phyloP scores from a whole-genome alignment of 2,329 filamentous ascomycete species.

The Hymenoscyphus fructigenus region DNA sequence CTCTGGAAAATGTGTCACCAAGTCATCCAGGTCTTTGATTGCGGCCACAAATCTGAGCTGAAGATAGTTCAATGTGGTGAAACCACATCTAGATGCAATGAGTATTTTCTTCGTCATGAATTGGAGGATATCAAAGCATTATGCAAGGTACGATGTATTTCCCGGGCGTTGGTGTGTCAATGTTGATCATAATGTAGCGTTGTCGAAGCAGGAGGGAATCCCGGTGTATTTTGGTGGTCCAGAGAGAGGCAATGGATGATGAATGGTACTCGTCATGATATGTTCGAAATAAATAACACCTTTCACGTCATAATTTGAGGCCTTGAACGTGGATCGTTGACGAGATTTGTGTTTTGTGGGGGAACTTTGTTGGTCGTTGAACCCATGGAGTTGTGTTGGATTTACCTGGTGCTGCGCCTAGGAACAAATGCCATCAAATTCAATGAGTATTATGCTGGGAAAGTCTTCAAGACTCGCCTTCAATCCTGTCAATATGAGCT shows the following conservation, averaged over 20 bases:
- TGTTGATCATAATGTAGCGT: slow-evolving; percentile 1
- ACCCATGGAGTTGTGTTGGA: too few species aligned
- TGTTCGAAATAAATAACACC: background rate
- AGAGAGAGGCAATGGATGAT: slow-evolving; percentile 3
- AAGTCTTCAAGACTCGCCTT: too few species aligned
- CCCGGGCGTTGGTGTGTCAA: background rate
- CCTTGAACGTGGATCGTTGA: too few species aligned
- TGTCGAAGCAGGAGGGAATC: slow-evolving; percentile 9
- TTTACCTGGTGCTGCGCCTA: too few species aligned
- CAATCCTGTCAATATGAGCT: too few species aligned
- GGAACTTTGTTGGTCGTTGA: too few species aligned
- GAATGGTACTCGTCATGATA: slow-evolving; percentile 14
- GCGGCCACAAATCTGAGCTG: slow-evolving; percentile 27
- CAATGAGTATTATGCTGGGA: too few species aligned
- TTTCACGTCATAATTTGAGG: too few species aligned
- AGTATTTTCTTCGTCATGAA: slow-evolving; percentile 31
- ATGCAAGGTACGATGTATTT: slow-evolving; percentile 21
- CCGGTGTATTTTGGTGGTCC: background rate
- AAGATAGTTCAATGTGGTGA: slow-evolving; percentile 24
- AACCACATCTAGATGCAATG: slow-evolving; percentile 23
- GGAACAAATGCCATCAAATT: too few species aligned
- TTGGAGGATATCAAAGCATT: slow-evolving; percentile 23
- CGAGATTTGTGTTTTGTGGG: too few species aligned
- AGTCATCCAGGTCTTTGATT: slow-evolving; percentile 31
- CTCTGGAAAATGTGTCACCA: slow-evolving; percentile 29